A percentile compares a stretch with the other conserved stretches of the same genome.
These are phyloP conservation scores for Cordyceps pruinosa DNA, from an alignment of 2,329 filamentous ascomycete species.

Conservation along the genomic window DNA sequence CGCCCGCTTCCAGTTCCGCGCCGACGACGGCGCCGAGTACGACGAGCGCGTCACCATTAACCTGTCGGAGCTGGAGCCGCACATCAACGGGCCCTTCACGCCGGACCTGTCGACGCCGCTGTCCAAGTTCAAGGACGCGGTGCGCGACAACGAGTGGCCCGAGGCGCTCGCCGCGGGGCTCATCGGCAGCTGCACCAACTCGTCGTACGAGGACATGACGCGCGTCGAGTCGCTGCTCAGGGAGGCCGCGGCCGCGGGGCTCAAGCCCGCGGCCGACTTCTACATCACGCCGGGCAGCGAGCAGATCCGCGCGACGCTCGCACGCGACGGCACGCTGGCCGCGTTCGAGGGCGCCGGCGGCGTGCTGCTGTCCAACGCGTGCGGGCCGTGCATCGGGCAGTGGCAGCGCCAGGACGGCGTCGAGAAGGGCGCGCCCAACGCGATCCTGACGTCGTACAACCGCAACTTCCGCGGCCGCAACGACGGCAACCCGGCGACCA, in stretches of 20 bases:
- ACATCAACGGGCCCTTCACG: constrained; percentile 96
- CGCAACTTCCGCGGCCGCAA: constrained; percentile 97
- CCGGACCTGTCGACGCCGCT: constrained; percentile 91
- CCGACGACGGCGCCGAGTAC: constrained; percentile 78
- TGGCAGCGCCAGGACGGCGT: constrained; percentile 90
- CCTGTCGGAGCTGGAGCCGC: constrained; percentile 82
- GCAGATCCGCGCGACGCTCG: constrained; percentile 90
- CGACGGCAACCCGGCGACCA: constrained; percentile 90
- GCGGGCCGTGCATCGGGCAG: constrained; percentile 88
- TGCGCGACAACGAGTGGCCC: constrained; percentile 83
- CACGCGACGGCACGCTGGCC: constrained; percentile 77
- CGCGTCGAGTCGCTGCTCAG: constrained; percentile 88
- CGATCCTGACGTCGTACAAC: constrained; percentile 96
- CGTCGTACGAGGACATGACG: constrained; percentile 98
- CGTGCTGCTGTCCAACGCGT: constrained; percentile 87
- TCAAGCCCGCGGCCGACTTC: constrained; percentile 85
- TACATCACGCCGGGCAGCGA: constrained; percentile 96
- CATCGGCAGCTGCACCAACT: constrained; percentile 98
- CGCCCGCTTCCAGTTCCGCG: constrained; percentile 58
- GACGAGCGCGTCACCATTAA: constrained; percentile 89
- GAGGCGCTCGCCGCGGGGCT: constrained; percentile 84
- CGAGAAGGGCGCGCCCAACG: constrained; percentile 78
- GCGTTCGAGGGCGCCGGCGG: constrained; percentile 85
- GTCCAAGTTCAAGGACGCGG: constrained; percentile 79
- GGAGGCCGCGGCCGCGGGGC: constrained; percentile 80